phyloP scores from a whole-genome alignment of 768 basidiomycete genomes.

The Termitomyces sp. region DNA sequence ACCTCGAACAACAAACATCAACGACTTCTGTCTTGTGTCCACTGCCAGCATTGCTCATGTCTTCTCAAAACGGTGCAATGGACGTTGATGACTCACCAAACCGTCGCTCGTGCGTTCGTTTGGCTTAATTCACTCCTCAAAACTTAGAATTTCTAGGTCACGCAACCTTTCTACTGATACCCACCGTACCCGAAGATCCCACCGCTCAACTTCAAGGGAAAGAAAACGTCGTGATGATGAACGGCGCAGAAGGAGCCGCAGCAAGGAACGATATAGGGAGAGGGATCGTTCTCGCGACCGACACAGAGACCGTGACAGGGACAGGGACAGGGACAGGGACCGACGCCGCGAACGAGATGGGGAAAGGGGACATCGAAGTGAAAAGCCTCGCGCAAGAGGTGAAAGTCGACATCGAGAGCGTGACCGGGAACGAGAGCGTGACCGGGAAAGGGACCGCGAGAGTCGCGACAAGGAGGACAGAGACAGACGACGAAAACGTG shows the following conservation, averaged over 20 bases:
- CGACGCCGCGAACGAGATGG: constrained; percentile 47
- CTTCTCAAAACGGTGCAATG: constrained; percentile 51
- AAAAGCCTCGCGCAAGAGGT: constrained; percentile 43
- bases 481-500: constrained; percentile 60
- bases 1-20: neutral
- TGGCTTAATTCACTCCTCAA: neutral
- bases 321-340: constrained; percentile 39
- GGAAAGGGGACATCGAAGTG: constrained; percentile 41
- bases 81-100: constrained; percentile 58
- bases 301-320: constrained; percentile 34
- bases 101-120: constrained; percentile 49
- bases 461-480: constrained; percentile 37
- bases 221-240: constrained; percentile 53
- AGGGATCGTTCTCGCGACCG: constrained; percentile 53
- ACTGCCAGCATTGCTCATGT: constrained; percentile 24
- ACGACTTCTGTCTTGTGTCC: neutral
- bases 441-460: constrained; percentile 35
- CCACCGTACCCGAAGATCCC: constrained; percentile 64
- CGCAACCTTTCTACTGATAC: constrained; percentile 77
- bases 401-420: constrained; percentile 53
- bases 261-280: constrained; percentile 48
- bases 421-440: constrained; percentile 47
- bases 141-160: constrained; percentile 32
- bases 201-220: constrained; percentile 66
- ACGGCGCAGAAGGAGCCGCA: constrained; percentile 56